These are phyloP conservation scores for Microcera coccophila DNA, from an alignment of 2,329 filamentous ascomycete genomes.

Conservation along the genomic window DNA sequence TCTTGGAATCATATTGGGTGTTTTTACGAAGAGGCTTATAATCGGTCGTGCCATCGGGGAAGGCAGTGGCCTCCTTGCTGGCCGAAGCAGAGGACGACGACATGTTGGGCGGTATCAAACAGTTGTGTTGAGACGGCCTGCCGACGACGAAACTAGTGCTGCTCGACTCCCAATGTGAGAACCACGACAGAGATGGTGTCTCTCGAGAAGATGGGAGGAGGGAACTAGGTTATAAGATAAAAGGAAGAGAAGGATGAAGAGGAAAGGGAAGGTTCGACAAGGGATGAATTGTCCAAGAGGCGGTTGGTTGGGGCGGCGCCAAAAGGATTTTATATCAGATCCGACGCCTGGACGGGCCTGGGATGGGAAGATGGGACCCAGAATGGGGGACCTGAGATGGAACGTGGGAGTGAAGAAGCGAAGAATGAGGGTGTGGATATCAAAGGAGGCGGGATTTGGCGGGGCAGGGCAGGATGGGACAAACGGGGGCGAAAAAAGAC, in stretches of 20 bases:
- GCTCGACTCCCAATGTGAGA: slow-evolving; percentile 17
- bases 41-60: slow-evolving; percentile 53
- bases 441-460: background rate
- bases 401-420: background rate
- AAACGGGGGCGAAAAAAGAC: background rate
- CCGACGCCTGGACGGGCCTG: slow-evolving; percentile 10
- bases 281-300: too few species aligned
- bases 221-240: slow-evolving; percentile 3
- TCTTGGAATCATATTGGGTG: slow-evolving; percentile 52
- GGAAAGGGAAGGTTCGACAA: slow-evolving; percentile 13
- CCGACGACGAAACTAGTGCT: background rate
- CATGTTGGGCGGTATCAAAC: slow-evolving; percentile 26
- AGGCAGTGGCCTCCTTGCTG: slow-evolving; percentile 37
- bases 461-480: background rate
- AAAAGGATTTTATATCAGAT: slow-evolving; percentile 29
- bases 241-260: slow-evolving; percentile 9
- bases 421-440: background rate
- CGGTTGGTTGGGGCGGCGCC: slow-evolving; percentile 24
- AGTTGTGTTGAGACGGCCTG: background rate
- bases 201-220: slow-evolving; percentile 10
- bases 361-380: slow-evolving; percentile 14
- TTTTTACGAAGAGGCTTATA: slow-evolving; percentile 47
- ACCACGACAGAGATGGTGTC: slow-evolving; percentile 16
- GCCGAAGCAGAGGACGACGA: slow-evolving; percentile 38
- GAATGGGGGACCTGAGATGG: background rate